Conservation (phyloP, 169 alveolate species). For the Eimeria necatrix region DNA sequence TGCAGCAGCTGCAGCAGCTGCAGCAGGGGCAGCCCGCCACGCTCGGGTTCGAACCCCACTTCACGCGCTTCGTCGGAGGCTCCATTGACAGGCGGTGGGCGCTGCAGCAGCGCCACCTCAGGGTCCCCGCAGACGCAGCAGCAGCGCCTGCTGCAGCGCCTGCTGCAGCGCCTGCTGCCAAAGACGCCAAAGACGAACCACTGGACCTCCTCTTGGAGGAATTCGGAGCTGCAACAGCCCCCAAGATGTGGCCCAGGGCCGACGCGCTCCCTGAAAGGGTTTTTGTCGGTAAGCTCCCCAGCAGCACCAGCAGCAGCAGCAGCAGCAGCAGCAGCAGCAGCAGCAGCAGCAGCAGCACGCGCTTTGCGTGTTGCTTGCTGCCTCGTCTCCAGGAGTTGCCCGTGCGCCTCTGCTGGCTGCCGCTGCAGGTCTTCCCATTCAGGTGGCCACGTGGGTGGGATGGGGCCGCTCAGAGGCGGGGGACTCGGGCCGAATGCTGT, state of each 20-base stretch:
- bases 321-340: background rate
- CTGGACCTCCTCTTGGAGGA: constrained; percentile 2
- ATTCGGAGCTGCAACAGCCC: background rate
- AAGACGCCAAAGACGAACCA: background rate
- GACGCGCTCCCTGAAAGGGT: constrained; percentile 44
- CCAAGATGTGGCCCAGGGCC: constrained; percentile 16
- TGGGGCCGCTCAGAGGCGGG: constrained; percentile 43
- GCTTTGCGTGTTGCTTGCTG: no score
- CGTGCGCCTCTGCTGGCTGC: constrained; percentile 10
- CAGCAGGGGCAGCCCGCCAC: constrained; percentile 46
- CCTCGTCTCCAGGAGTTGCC: no score
- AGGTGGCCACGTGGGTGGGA: constrained; percentile 56
- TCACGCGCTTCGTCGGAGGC: constrained; percentile 82
- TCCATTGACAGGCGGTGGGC: constrained; percentile 82
- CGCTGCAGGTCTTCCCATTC: constrained; percentile 29
- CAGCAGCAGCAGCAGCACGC: no score
- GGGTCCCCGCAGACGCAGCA: constrained; percentile 29
- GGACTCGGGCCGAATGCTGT: constrained; percentile 55
- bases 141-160: background rate
- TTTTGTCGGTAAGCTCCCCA: constrained; percentile 17
- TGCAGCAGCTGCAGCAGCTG: constrained; percentile 33
- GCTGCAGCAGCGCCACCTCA: constrained; percentile 65
- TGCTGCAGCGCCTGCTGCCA: background rate
- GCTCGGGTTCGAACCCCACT: constrained; percentile 77
- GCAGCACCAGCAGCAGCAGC: background rate